Conservation (phyloP, 306 rosid species). For the Phaseolus lunatus region DNA sequence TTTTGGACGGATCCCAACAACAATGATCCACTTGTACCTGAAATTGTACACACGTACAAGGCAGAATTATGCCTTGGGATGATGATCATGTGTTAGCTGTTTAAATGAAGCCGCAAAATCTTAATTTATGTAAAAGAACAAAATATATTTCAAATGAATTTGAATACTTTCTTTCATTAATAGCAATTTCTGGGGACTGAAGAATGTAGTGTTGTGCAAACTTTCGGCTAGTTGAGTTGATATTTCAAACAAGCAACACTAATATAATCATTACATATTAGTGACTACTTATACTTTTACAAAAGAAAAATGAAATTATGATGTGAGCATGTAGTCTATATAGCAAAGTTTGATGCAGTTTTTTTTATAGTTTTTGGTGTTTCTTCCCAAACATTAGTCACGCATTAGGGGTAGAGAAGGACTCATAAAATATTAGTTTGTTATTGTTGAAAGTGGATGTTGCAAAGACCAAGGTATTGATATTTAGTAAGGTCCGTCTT, state of each 20-base stretch:
- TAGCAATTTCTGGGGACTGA: slow-evolving; percentile 58
- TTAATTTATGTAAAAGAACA: slow-evolving; percentile 53
- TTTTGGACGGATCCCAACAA: slow-evolving; percentile 90
- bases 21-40: slow-evolving; percentile 89
- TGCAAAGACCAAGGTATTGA: background rate
- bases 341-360: background rate
- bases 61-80: slow-evolving; percentile 92
- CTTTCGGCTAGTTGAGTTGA: slow-evolving; percentile 48
- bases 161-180: slow-evolving; percentile 45
- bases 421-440: background rate
- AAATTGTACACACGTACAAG: slow-evolving; percentile 91
- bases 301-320: background rate
- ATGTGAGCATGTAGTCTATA: background rate
- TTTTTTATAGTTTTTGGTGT: background rate
- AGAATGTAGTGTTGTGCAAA: slow-evolving; percentile 53
- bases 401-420: background rate
- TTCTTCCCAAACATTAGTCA: background rate
- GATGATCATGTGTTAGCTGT: slow-evolving; percentile 42
- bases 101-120: slow-evolving; percentile 41
- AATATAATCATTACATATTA: background rate
- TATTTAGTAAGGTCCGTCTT: background rate
- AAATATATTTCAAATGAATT: slow-evolving; percentile 52
- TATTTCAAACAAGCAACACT: slow-evolving; percentile 24
- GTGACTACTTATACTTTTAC: background rate
- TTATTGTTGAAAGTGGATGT: slow-evolving; percentile 5